Evolutionary conservation across 176 grass and related monocot genomes (phyloP).

Genomic region (Rhipidocladum racemiflorum): DNA sequence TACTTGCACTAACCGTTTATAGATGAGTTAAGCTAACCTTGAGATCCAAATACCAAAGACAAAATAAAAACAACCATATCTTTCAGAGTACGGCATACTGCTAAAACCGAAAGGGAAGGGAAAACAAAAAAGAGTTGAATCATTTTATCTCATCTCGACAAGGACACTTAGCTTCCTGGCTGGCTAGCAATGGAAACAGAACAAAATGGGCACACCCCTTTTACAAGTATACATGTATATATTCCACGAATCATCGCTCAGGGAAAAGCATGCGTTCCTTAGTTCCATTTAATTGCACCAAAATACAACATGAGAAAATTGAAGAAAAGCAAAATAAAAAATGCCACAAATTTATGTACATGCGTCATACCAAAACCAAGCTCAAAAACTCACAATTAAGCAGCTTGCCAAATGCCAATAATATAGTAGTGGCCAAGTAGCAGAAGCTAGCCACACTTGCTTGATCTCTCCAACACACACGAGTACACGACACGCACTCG

Average conservation of each 20-base stretch:
- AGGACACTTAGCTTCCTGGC: conserved; percentile 23
- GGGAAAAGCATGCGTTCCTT: not conserved
- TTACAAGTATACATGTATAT: conserved; percentile 10
- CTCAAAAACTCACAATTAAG: conserved; percentile 25
- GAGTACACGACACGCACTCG: not conserved
- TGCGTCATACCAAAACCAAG: conserved; percentile 20
- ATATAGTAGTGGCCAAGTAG: conserved; percentile 31
- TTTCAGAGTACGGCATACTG: conserved; percentile 31
- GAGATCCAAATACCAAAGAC: conserved; percentile 3
- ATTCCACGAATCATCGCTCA: not conserved
- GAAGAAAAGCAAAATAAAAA: not conserved
- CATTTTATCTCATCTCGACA: conserved; percentile 49
- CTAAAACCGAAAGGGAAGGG: conserved; percentile 21
- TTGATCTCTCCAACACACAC: conserved; percentile 22
- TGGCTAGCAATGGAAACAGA: conserved; percentile 41
- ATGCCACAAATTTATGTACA: conserved; percentile 30
- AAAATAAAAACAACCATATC: conserved; percentile 8
- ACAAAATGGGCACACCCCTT: conserved; percentile 9
- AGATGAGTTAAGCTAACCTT: not conserved
- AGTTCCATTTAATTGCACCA: conserved; percentile 19
- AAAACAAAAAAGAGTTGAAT: conserved; percentile 13
- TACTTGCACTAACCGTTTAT: not conserved
- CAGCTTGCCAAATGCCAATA: conserved; percentile 29
- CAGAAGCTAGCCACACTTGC: conserved; percentile 17
- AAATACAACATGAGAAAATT: not conserved